Base-by-base conservation (phyloP, 805 yeast genomes). In the Kodamaea leandrae region DNA sequence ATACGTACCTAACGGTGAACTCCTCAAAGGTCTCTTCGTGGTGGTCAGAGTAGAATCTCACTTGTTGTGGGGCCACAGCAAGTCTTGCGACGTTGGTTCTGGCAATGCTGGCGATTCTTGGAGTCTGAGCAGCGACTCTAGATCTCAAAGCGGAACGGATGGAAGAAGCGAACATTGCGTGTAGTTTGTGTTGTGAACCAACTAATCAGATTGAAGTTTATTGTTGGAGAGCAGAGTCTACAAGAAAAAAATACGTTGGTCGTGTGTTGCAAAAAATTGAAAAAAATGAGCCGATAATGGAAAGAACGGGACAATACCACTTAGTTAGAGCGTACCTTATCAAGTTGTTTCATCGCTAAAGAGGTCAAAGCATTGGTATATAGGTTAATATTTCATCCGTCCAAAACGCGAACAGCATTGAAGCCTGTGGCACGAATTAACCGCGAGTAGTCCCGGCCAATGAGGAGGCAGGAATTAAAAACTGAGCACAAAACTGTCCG, bases 1-100 rank as follows among this genome's bases (percentile, higher is more conserved):
- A 29, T 44, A 55, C 76, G 49, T 76, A 80, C 83, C 87, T 77
- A 48, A 77, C 76, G 41, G 96, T 87, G 77, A 88, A 89, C 73
- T 90, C 96, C 72, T 89, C 97, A 53, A 86, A 90, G 41, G 96
- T 81, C 74, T 89, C 97, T 64, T 86, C 96, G 52, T 83, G 86
- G 63, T 86, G 95, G 53, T 74, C 82, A 41, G 95, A 84, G 77
- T 86, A 89, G 57, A 74, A 74, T 80, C 96, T 80, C 37, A 65
- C 47, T 45, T 57, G 46, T 43, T 58, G 58, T 29, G 56, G 43
- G 19, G 62, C 39, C 37, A 54, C 41, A 42, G 53, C 54, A 38
- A 49, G 46, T 45, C 55, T 44, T 37, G 49, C 47, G 40, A 43
- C 37, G 37, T 43, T 45, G 23, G 57, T 48, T 46, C 57, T 55